Conservation (phyloP, 805 yeast species). For the Grigorovia transvaalensis region DNA sequence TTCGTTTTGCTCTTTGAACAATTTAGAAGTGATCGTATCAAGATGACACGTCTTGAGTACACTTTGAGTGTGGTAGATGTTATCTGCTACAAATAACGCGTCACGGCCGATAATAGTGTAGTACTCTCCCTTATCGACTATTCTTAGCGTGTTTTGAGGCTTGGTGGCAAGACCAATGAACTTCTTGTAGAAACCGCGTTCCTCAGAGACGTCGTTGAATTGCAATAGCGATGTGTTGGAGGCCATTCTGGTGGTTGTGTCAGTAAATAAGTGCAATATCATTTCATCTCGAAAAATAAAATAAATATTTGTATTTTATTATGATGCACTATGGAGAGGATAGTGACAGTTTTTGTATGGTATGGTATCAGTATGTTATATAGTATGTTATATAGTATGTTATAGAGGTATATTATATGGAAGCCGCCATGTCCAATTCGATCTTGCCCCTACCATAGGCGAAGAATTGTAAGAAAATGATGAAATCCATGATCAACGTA, state of each 20-base stretch:
- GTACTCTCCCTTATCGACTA: conserved; percentile 77
- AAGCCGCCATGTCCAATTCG: not conserved
- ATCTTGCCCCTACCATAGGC: conserved; percentile 35
- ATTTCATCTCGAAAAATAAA: not conserved
- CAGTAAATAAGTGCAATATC: too few relatives aligned
- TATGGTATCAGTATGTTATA: not conserved
- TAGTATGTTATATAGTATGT: not conserved
- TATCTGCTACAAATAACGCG: conserved; percentile 74
- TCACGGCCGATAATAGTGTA: conserved; percentile 67
- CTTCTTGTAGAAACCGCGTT: conserved; percentile 38
- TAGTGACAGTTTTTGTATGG: too few relatives aligned
- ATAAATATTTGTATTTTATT: too few relatives aligned
- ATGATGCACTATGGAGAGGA: not conserved
- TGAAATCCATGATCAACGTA: conserved; percentile 71
- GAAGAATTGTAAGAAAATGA: conserved; percentile 80
- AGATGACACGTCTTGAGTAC: conserved; percentile 50
- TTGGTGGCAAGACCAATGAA: conserved; percentile 41
- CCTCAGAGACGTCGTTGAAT: conserved; percentile 44
- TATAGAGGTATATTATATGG: not conserved
- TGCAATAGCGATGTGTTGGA: conserved; percentile 45
- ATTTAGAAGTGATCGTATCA: conserved; percentile 30
- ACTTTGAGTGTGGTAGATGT: conserved; percentile 71
- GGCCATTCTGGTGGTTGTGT: conserved; percentile 16
- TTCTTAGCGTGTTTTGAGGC: conserved; percentile 44
- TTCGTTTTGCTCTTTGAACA: conserved; percentile 17